Conservation (phyloP, 805 yeast species). For the Pichia cephalocereana region DNA sequence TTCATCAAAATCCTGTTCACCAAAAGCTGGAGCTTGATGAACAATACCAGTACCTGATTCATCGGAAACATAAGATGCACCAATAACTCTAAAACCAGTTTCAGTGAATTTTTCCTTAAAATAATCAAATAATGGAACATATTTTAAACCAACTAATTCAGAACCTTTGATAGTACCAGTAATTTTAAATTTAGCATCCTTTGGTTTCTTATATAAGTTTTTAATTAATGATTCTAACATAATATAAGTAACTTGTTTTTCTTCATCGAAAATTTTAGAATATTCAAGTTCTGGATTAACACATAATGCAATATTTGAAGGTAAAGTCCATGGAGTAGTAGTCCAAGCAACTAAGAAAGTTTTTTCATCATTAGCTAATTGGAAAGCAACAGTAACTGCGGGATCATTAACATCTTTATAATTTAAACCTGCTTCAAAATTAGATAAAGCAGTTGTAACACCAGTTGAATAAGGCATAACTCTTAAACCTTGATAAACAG, state of each 20-base stretch:
- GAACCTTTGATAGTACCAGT: constrained; percentile 75
- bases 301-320: constrained; percentile 85
- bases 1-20: constrained; percentile 94
- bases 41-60: constrained; percentile 99
- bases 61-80: constrained; percentile 75
- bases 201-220: constrained; percentile 89
- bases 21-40: constrained; percentile 97
- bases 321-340: constrained; percentile 99
- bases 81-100: constrained; percentile 72
- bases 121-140: constrained; percentile 76
- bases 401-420: constrained; percentile 97
- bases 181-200: constrained; percentile 74
- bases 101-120: constrained; percentile 69
- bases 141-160: constrained; percentile 69
- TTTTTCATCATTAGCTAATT: constrained; percentile 67
- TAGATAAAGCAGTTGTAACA: constrained; percentile 90
- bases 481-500: constrained; percentile 89
- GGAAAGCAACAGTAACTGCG: constrained; percentile 88
- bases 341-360: constrained; percentile 95
- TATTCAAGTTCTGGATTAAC: constrained; percentile 89
- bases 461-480: constrained; percentile 99
- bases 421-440: constrained; percentile 97
- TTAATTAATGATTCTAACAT: constrained; percentile 75
- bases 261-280: constrained; percentile 87
- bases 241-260: constrained; percentile 69